A percentile compares a stretch with the other conserved stretches of the same genome.
phyloP scores from a whole-genome alignment of 2,329 filamentous ascomycete genomes.

The Escovopsis sp. region DNA sequence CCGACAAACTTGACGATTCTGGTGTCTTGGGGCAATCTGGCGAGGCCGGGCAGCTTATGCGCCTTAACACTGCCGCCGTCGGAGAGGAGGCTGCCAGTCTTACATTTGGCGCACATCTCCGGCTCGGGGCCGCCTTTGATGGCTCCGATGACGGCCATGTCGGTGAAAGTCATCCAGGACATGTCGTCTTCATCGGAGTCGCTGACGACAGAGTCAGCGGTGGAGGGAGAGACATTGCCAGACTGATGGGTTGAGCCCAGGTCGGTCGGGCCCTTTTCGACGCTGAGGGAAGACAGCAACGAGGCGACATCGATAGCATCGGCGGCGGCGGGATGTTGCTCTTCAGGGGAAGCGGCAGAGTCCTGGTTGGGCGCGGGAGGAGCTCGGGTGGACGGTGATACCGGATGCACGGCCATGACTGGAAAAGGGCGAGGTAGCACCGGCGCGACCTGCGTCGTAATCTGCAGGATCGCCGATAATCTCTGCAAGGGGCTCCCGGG shows the following conservation, averaged over 20 bases:
- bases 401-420: slow-evolving; percentile 13
- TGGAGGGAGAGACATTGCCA: slow-evolving; percentile 1
- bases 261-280: slow-evolving; percentile 1
- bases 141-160: slow-evolving; percentile 12
- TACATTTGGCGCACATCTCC: not conserved
- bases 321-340: slow-evolving; percentile 8
- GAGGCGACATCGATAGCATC: slow-evolving; percentile 7
- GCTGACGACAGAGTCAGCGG: slow-evolving; percentile 5
- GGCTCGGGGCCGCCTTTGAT: slow-evolving; percentile 3
- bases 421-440: slow-evolving; percentile 6
- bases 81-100: slow-evolving; percentile 1
- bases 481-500: not conserved
- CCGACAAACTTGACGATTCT: slow-evolving; percentile 30
- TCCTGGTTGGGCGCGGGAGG: slow-evolving; percentile 10
- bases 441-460: not conserved
- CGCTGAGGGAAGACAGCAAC: slow-evolving; percentile 2
- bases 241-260: too few species aligned
- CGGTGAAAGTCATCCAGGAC: slow-evolving; percentile 10
- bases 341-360: slow-evolving; percentile 8
- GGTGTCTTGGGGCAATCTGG: slow-evolving; percentile 19
- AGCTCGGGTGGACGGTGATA: slow-evolving; percentile 5
- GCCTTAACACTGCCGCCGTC: not conserved
- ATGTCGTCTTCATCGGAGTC: slow-evolving; percentile 8
- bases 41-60: slow-evolving; percentile 10
- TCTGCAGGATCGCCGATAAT: too few species aligned